phyloP scores from a whole-genome alignment of 2,329 filamentous ascomycete genomes.

The Immersiporthe knoxdaviesiana region DNA sequence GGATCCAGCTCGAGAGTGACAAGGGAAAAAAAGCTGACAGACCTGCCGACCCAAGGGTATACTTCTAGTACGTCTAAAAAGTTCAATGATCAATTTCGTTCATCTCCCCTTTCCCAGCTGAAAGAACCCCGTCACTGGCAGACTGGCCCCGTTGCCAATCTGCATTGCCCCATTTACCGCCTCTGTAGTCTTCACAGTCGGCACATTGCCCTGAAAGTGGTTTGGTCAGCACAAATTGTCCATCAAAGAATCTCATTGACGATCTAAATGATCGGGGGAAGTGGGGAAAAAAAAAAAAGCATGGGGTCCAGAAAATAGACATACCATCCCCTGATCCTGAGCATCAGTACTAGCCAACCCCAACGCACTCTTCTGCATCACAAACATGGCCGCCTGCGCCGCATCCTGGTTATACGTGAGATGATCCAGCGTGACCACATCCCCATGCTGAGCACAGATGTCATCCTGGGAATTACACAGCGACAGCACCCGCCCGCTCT shows the following conservation, averaged over 20 bases:
- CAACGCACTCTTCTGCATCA: slow-evolving; percentile 35
- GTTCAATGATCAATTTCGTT: not conserved
- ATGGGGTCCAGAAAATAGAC: too few relatives aligned
- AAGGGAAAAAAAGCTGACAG: not conserved
- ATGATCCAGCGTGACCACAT: slow-evolving; percentile 35
- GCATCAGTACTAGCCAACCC: slow-evolving; percentile 34
- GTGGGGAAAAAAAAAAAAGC: not conserved
- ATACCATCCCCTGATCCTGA: slow-evolving; percentile 33
- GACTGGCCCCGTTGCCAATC: slow-evolving; percentile 12
- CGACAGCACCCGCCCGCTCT: slow-evolving; percentile 17
- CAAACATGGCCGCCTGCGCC: slow-evolving; percentile 34
- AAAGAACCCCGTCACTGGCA: slow-evolving; percentile 12
- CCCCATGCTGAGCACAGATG: slow-evolving; percentile 31
- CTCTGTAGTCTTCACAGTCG: slow-evolving; percentile 9
- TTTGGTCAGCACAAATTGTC: not conserved
- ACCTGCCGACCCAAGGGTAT: not conserved
- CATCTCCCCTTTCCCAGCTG: not conserved
- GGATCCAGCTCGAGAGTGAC: slow-evolving; percentile 9
- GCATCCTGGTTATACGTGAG: slow-evolving; percentile 35
- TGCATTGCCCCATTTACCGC: slow-evolving; percentile 20
- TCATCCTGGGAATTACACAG: slow-evolving; percentile 26
- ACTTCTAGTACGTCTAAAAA: not conserved
- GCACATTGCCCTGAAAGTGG: slow-evolving; percentile 18
- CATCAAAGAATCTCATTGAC: too few relatives aligned
- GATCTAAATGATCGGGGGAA: too few relatives aligned